phyloP scores from a whole-genome alignment of 495 filamentous ascomycete genomes.

The Terfezia claveryi region DNA sequence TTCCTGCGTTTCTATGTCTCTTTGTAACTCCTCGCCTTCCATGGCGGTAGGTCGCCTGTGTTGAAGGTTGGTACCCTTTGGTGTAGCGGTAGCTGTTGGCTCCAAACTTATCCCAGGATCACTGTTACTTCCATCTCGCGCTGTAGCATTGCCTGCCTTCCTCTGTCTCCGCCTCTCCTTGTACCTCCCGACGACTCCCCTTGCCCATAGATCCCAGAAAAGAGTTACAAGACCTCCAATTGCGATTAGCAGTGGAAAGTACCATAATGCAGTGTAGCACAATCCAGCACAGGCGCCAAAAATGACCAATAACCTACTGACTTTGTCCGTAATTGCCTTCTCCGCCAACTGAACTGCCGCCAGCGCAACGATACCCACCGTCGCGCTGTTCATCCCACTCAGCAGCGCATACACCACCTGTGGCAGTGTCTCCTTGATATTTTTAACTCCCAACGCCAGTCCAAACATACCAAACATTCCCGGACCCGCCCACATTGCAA shows the following conservation, averaged over 20 bases:
- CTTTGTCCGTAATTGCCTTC: conserved; percentile 51
- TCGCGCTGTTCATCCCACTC: conserved; percentile 56
- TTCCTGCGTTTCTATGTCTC: background rate
- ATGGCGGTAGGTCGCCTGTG: background rate
- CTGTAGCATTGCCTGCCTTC: conserved; percentile 1
- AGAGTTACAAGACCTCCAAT: conserved; percentile 32
- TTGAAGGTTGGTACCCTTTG: background rate
- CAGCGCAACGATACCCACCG: conserved; percentile 58
- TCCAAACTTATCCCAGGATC: background rate
- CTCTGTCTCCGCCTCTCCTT: conserved; percentile 2
- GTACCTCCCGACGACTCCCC: conserved; percentile 16
- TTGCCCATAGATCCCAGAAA: conserved; percentile 38
- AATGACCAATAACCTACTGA: conserved; percentile 48
- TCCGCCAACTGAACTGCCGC: conserved; percentile 53
- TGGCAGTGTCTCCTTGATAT: conserved; percentile 38
- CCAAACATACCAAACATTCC: conserved; percentile 60
- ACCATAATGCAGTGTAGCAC: conserved; percentile 62
- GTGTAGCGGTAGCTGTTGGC: background rate
- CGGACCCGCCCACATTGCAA: conserved; percentile 53
- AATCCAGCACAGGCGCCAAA: conserved; percentile 46
- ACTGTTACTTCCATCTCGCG: background rate
- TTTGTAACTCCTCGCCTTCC: background rate
- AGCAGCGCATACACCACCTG: conserved; percentile 48
- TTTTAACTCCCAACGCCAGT: conserved; percentile 43
- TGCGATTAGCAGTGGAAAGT: conserved; percentile 53